Evolutionary conservation across 169 alveolate genomes (phyloP).

Genomic region (Plasmodium malariae): DNA sequence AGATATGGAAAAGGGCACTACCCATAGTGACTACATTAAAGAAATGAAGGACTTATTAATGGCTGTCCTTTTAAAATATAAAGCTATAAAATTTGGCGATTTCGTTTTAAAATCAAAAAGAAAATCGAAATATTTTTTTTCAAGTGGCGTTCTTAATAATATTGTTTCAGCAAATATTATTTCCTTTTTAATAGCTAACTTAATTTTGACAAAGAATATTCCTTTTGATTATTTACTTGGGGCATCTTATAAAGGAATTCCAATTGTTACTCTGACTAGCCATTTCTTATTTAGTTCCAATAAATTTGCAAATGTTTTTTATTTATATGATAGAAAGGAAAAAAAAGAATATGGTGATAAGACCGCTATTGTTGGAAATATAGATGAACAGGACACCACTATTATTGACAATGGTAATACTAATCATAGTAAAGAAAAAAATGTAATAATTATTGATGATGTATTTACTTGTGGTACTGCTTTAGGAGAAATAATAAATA

Average conservation of each 20-base stretch:
- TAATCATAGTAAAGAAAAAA: constrained; percentile 5
- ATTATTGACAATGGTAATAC: neutral
- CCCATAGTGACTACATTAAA: neutral
- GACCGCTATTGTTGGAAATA: constrained; percentile 23
- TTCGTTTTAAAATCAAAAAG: constrained; percentile 58
- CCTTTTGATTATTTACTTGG: constrained; percentile 48
- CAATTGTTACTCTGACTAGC: constrained; percentile 55
- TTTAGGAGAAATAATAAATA: constrained; percentile 26
- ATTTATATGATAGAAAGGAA: constrained; percentile 66
- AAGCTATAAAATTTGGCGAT: constrained; percentile 54
- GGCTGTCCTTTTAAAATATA: constrained; percentile 33
- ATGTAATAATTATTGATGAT: constrained; percentile 50
- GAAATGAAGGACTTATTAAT: constrained; percentile 40
- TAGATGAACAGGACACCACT: neutral
- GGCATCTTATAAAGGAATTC: constrained; percentile 60
- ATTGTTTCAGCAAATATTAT: constrained; percentile 39
- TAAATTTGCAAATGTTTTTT: constrained; percentile 50
- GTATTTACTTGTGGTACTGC: constrained; percentile 71
- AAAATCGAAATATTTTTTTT: constrained; percentile 50
- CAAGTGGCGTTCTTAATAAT: constrained; percentile 60
- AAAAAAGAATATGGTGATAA: constrained; percentile 68
- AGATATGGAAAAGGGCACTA: constrained; percentile 6
- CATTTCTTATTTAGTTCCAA: constrained; percentile 39
- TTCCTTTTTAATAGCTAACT: constrained; percentile 49
- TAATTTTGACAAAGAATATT: constrained; percentile 25